Conservation (phyloP, 2,329 filamentous ascomycete genomes). For the Alternaria panax region DNA sequence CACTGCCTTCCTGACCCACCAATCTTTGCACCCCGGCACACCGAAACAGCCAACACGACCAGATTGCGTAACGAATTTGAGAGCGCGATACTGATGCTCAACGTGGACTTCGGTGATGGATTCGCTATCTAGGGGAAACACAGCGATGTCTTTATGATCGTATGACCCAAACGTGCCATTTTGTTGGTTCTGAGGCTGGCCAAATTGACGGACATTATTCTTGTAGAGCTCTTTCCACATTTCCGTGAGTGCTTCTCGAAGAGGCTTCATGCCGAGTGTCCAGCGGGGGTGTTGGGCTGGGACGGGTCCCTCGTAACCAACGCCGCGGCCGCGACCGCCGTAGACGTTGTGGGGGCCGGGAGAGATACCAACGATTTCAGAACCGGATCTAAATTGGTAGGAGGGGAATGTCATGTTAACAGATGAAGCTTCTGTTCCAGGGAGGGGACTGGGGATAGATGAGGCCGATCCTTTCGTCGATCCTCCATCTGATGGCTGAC, state of each 20-base stretch:
- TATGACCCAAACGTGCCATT: not conserved
- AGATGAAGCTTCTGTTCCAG: not conserved
- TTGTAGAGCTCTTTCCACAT: not conserved
- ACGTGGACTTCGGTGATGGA: conserved; percentile 28
- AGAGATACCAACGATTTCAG: not conserved
- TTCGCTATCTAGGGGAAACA: conserved; percentile 22
- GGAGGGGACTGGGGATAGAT: not conserved
- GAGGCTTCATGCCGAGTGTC: not conserved
- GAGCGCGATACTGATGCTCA: conserved; percentile 13
- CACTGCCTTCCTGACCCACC: conserved; percentile 13
- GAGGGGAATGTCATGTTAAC: not conserved
- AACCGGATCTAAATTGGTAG: not conserved
- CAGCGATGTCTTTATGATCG: not conserved
- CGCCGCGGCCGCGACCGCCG: not conserved
- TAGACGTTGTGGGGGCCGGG: not conserved
- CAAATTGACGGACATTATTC: not conserved
- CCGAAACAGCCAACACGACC: conserved; percentile 21
- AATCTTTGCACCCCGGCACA: conserved; percentile 3
- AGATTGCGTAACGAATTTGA: conserved; percentile 25
- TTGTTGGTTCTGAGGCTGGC: no score
- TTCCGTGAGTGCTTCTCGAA: not conserved
- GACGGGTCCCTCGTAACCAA: not conserved
- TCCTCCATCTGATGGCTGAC: not conserved
- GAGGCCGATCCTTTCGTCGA: not conserved
- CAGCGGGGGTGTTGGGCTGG: not conserved